A percentile compares a stretch with the other conserved stretches of the same genome.
Conservation (phyloP, 345 rosid genomes). For the Heritiera littoralis region DNA sequence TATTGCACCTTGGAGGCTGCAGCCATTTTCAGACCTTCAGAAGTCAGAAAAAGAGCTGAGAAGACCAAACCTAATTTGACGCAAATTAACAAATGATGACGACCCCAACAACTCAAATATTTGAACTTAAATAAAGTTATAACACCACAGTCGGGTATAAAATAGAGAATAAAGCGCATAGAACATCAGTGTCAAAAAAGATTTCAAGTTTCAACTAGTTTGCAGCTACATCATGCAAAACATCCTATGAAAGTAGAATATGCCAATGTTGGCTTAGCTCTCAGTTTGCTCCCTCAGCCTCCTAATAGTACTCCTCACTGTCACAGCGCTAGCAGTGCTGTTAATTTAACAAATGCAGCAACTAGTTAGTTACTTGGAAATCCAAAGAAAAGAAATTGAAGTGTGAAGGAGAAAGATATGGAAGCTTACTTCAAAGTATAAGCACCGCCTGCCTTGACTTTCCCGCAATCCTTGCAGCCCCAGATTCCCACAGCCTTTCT, state of each 20-base stretch:
- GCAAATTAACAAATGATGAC: neutral
- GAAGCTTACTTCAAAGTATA: conserved; percentile 79
- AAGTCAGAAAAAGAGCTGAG: neutral
- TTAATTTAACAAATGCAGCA: conserved; percentile 17
- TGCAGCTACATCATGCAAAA: neutral
- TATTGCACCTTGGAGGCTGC: too few relatives aligned
- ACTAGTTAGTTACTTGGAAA: neutral
- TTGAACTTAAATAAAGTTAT: neutral
- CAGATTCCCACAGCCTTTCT: conserved; percentile 95
- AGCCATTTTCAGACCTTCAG: too few relatives aligned
- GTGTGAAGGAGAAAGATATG: neutral
- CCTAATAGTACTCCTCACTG: conserved; percentile 87
- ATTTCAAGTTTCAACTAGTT: neutral
- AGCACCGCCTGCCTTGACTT: conserved; percentile 94
- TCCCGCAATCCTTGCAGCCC: conserved; percentile 98
- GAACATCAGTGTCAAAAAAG: neutral
- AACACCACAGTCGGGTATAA: neutral
- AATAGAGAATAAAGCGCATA: neutral
- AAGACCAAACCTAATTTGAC: neutral
- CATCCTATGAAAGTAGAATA: neutral
- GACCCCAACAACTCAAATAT: neutral
- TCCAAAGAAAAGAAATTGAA: neutral
- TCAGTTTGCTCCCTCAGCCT: conserved; percentile 96
- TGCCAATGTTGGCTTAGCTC: conserved; percentile 42
- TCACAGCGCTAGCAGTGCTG: conserved; percentile 88